Base-by-base conservation (phyloP, 2,329 filamentous ascomycete genomes). In the Talaromyces islandicus region DNA sequence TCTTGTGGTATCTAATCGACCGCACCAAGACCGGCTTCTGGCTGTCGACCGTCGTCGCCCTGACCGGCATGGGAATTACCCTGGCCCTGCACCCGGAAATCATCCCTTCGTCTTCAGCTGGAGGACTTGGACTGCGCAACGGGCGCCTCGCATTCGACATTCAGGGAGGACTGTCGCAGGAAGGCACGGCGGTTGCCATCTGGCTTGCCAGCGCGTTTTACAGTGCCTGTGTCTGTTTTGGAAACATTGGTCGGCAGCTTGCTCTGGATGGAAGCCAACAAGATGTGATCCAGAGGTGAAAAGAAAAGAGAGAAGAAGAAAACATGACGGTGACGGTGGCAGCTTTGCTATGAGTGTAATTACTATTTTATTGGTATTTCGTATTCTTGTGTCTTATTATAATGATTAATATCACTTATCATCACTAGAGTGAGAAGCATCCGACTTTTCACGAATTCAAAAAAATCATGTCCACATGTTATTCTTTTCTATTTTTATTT, bases 181-280 rank as follows among this genome's bases (percentile, higher is more conserved):
- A 85, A 78, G 64, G 85, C 82, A 52, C 78, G 84, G 62, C 83
- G 83, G 60, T 89, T 19, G 88, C 87, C 12, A 90, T 92, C 4
- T 99, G 94, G 93, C 88, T 96, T 69, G 82, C 93, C 25, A 96
- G 91, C 70, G 92, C 97, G 27, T 77, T 99, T 56, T 99, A 97
- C 72, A 97, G 94, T 76, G 95, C 91, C 69, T 92, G 91, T 67
- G 85, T 97, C 10, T 97, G 92, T 75, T 97, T 99, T 80, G 94
- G 94, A 11, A 97, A 96, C 71, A 91, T 99, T 70, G 94, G 94
- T 12, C 82, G 94, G 64, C 83, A 90, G 63, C 76, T 97, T 64
- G 87, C 88, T n/a, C 75, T 85, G 64, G 54, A 48, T 11, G 43
- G 43, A 6, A 46, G 19, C 43, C 43, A 24, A 19, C 43, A 46